Percentiles rank a stretch among this genome's conserved stretches.
Evolutionary conservation across 192 early-diverging fungal species (phyloP).

Genomic region (Mortierella antarctica): DNA sequence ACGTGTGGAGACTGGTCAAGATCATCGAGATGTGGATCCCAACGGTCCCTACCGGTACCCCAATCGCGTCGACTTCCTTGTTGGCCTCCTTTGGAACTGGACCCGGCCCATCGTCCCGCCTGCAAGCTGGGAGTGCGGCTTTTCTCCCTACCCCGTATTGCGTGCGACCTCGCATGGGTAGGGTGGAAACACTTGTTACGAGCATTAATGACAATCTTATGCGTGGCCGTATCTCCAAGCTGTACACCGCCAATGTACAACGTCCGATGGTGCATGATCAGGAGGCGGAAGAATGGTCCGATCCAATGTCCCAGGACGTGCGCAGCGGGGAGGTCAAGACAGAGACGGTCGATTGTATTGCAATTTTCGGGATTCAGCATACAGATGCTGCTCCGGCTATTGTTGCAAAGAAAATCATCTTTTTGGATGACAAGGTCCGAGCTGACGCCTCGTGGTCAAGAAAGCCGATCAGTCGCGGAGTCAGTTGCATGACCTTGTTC

Average conservation of each 20-base stretch:
- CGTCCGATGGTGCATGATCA: background rate
- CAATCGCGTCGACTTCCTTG: background rate
- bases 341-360: conserved; percentile 31
- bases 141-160: background rate
- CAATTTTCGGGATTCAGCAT: conserved; percentile 33
- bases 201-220: background rate
- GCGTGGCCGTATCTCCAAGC: conserved; percentile 23
- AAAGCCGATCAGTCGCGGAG: conserved; percentile 25
- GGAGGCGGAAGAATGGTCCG: background rate
- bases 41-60: background rate
- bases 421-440: conserved; percentile 2
- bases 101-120: background rate
- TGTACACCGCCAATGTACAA: conserved; percentile 14
- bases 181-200: conserved; percentile 14
- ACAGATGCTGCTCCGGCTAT: conserved; percentile 20
- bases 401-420: conserved; percentile 30
- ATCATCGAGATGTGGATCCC: conserved; percentile 36
- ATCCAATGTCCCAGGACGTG: background rate
- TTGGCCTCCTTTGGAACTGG: background rate
- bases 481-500: conserved; percentile 42
- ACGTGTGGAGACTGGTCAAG: conserved; percentile 24
- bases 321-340: background rate
- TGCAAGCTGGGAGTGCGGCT: background rate
- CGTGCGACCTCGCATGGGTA: background rate
- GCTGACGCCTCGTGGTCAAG: background rate